Evolutionary conservation across 352 stramenopile species (phyloP).

Genomic region (Phytophthora lateralis): DNA sequence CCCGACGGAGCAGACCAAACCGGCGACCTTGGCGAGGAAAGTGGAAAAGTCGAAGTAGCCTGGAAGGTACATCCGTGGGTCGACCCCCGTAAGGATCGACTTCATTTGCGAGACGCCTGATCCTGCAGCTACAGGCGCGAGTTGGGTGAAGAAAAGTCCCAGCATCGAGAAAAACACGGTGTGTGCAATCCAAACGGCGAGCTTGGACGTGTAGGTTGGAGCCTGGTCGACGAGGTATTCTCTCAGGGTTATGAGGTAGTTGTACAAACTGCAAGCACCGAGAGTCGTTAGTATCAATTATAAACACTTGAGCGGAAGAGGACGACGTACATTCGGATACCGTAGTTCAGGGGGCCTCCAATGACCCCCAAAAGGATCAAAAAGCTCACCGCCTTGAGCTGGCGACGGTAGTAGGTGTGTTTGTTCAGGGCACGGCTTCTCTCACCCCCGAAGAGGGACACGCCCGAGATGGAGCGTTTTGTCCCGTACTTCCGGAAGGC

Average conservation of each 20-base stretch:
- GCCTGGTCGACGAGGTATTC: slow-evolving; percentile 48
- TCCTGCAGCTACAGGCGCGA: slow-evolving; percentile 71
- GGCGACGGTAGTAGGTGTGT: slow-evolving; percentile 58
- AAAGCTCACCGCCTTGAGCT: slow-evolving; percentile 77
- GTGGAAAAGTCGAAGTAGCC: slow-evolving; percentile 85
- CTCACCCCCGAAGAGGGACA: slow-evolving; percentile 72
- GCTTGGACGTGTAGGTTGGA: slow-evolving; percentile 41
- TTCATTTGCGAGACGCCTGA: slow-evolving; percentile 91
- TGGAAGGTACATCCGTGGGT: slow-evolving; percentile 79
- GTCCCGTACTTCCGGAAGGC: slow-evolving; percentile 42
- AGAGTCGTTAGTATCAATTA: slow-evolving; percentile 34
- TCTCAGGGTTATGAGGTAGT: slow-evolving; percentile 50
- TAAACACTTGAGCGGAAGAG: neutral
- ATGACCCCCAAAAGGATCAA: slow-evolving; percentile 83
- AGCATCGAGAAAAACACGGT: slow-evolving; percentile 75
- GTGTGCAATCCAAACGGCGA: slow-evolving; percentile 65
- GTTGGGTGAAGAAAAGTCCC: slow-evolving; percentile 70
- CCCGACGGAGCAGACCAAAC: slow-evolving; percentile 94
- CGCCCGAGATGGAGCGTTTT: slow-evolving; percentile 52
- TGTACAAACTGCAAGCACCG: slow-evolving; percentile 34
- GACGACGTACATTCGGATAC: slow-evolving; percentile 59
- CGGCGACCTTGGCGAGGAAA: slow-evolving; percentile 91
- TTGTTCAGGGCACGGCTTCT: slow-evolving; percentile 45
- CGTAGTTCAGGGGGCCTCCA: slow-evolving; percentile 75
- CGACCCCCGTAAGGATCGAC: slow-evolving; percentile 85